Evolutionary conservation across 345 rosid genomes (phyloP), one percentile per base, ranked within the genome.

Genomic region (Diplotaxis tenuifolia): DNA sequence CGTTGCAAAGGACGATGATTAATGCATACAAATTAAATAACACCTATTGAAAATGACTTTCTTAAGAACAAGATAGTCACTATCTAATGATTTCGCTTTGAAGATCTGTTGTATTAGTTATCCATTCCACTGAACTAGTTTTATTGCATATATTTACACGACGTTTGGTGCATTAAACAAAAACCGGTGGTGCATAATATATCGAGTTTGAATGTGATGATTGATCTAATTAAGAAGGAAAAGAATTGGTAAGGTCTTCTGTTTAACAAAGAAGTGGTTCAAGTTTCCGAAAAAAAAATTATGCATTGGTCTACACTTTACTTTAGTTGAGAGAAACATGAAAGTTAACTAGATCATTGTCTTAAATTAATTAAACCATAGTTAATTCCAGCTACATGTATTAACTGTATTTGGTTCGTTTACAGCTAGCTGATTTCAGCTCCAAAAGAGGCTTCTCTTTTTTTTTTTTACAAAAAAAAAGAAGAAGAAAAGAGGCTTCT

Each of bases 401-500:
- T 45, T 19, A 12, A 42, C 19, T 59, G 67, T 59, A 45, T 45
- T 5, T 20, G 12, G n/a, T 58, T 58, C 9, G 20, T 27, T 47
- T 21, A 19, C 31, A 7, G 58, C 47, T 45, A 70, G 32, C 67
- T 47, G 60, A 49, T 50, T 68, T 40, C 27, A 40, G 38, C 38
- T 36, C 53, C 61, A 20, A 34, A 27, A 11, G 19, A 57, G 6
- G 36, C 7, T 18, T 20, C 34, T 60, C 45, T 47, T 60, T 47
- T n/a, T n/a, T n/a, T n/a, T n/a, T n/a, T n/a, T n/a, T n/a, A n/a
- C n/a, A n/a, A n/a, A n/a, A n/a, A n/a, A n/a, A n/a, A n/a, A n/a
- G n/a, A n/a, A n/a, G n/a, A n/a, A n/a, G n/a, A 20, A 34, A 27
- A 11, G 19, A 57, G 6, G 36, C 7, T 18, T 20, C 34, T 60